Evolutionary conservation across 495 filamentous ascomycete species (phyloP).

Genomic region (Podospora pseudoanserina): DNA sequence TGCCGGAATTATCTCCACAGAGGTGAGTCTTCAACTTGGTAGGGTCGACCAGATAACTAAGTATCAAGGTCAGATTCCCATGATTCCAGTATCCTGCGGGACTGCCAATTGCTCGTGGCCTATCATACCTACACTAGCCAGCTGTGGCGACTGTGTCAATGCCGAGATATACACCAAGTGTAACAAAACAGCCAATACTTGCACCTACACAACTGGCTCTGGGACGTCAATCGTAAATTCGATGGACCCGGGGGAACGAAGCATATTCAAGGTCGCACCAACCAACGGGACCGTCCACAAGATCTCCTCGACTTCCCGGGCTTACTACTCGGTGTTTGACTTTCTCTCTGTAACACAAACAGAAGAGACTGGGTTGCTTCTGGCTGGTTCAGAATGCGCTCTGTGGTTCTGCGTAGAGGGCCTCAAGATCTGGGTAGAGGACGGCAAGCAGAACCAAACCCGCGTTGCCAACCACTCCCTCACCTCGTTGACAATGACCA

Average conservation of each 20-base stretch:
- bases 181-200: conserved; percentile 25
- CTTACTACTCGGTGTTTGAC: conserved; percentile 37
- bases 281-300: conserved; percentile 23
- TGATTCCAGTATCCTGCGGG: conserved; percentile 27
- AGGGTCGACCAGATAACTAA: neutral
- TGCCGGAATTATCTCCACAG: conserved; percentile 35
- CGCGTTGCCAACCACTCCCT: conserved; percentile 31
- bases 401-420: conserved; percentile 39
- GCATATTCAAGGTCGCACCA: conserved; percentile 31
- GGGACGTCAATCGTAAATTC: conserved; percentile 26
- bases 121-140: conserved; percentile 34
- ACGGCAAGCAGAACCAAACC: conserved; percentile 27
- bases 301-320: conserved; percentile 18
- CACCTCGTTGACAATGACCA: conserved; percentile 18
- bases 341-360: conserved; percentile 27
- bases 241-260: conserved; percentile 17
- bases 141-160: conserved; percentile 31
- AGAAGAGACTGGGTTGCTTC: conserved; percentile 11
- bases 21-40: neutral
- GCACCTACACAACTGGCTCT: conserved; percentile 32
- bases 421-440: conserved; percentile 26
- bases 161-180: conserved; percentile 23
- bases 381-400: conserved; percentile 26
- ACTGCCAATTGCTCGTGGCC: conserved; percentile 38
- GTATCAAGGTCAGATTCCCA: conserved; percentile 6